Percentiles rank a stretch among this genome's conserved stretches.
phyloP scores from a whole-genome alignment of 768 basidiomycete species.

The Pulveroboletus sp. region DNA sequence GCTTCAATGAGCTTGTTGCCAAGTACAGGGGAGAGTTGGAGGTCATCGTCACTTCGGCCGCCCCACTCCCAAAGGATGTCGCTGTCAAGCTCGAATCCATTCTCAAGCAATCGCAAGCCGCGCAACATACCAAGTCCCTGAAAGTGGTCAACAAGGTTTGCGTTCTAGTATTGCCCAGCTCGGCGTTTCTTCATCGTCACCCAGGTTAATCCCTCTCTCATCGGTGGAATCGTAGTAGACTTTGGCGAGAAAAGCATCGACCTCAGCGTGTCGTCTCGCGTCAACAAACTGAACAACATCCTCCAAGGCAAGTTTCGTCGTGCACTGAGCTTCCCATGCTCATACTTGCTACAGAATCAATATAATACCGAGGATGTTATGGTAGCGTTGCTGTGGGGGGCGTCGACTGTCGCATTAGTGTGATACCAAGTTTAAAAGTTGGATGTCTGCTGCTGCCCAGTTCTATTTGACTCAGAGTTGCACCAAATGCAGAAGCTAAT shows the following conservation, averaged over 20 bases:
- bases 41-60: conserved; percentile 85
- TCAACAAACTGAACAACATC: conserved; percentile 90
- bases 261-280: conserved; percentile 87
- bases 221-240: conserved; percentile 93
- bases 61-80: conserved; percentile 72
- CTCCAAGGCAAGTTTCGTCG: conserved; percentile 61
- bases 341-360: conserved; percentile 20
- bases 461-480: not conserved
- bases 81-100: conserved; percentile 75
- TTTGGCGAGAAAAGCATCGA: conserved; percentile 99
- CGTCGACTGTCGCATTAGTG: not conserved
- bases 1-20: conserved; percentile 85
- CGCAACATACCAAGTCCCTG: conserved; percentile 79
- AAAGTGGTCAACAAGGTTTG: conserved; percentile 89
- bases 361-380: conserved; percentile 11
- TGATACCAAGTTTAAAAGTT: conserved; percentile 9
- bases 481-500: not conserved
- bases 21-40: conserved; percentile 91
- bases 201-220: conserved; percentile 85
- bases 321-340: conserved; percentile 5
- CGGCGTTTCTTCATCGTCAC: conserved; percentile 5
- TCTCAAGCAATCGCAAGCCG: conserved; percentile 82
- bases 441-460: conserved; percentile 3
- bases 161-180: not conserved
- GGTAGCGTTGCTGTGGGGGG: not conserved